Conservation (phyloP, 2,329 filamentous ascomycete genomes). For the Apiospora phragmitis region DNA sequence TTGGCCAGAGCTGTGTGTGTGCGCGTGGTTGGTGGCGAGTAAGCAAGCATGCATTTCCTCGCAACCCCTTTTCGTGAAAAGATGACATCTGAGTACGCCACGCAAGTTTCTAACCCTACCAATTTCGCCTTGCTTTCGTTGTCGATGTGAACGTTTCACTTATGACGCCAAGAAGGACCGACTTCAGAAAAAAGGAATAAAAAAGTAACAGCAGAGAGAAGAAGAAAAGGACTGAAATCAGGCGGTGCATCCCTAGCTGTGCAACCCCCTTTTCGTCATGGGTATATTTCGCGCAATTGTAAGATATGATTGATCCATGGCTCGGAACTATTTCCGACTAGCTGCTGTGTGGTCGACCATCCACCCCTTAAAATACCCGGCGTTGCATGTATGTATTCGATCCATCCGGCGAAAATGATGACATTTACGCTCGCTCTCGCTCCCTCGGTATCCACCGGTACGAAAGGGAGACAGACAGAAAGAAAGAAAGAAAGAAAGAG, state of each 20-base stretch:
- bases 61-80: neutral
- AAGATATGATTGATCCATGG: neutral
- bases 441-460: neutral
- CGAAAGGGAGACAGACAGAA: neutral
- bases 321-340: neutral
- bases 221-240: neutral
- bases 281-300: slow-evolving; percentile 6
- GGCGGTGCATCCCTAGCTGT: neutral
- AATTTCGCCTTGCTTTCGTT: slow-evolving; percentile 6
- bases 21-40: neutral
- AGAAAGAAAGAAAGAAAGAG: neutral
- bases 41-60: neutral
- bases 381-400: neutral
- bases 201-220: neutral
- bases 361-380: neutral
- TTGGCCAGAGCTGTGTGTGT: neutral
- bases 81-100: neutral
- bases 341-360: neutral
- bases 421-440: neutral
- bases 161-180: neutral
- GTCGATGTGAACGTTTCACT: neutral
- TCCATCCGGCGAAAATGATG: neutral
- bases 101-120: neutral
- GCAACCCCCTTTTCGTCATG: neutral
- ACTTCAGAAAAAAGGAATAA: neutral